Conservation (phyloP, 169 alveolate genomes). For the Plasmodium yoelii region DNA sequence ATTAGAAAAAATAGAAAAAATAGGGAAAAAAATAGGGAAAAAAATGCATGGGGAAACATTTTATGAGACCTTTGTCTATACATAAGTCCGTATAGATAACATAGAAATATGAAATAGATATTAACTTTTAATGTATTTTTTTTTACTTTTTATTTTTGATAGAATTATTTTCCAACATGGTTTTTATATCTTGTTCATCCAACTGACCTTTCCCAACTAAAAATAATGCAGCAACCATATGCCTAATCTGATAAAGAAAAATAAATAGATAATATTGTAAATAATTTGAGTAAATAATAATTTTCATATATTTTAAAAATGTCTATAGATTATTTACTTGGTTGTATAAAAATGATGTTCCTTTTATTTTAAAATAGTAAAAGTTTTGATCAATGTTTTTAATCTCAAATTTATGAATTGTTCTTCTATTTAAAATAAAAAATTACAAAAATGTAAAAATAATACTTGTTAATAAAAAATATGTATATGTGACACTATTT, state of each 20-base stretch:
- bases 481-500: background rate
- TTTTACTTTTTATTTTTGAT: slow-evolving; percentile 41
- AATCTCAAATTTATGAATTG: slow-evolving; percentile 42
- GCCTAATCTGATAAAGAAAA: slow-evolving; percentile 46
- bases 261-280: background rate
- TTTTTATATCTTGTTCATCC: slow-evolving; percentile 6
- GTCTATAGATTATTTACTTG: slow-evolving; percentile 11
- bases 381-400: slow-evolving; percentile 33
- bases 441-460: background rate
- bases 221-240: slow-evolving; percentile 63
- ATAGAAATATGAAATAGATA: too few relatives aligned
- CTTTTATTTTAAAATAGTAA: slow-evolving; percentile 69
- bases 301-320: background rate
- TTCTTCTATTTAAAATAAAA: slow-evolving; percentile 12
- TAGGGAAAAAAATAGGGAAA: background rate
- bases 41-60: too few relatives aligned
- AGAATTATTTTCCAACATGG: slow-evolving; percentile 11
- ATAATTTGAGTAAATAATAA: background rate
- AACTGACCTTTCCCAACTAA: slow-evolving; percentile 48
- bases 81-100: too few relatives aligned
- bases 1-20: background rate
- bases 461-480: background rate
- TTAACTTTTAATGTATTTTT: background rate
- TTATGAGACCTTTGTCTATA: too few relatives aligned
- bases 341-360: slow-evolving; percentile 59